These are phyloP conservation scores for Beauveria rudraprayagi DNA, from an alignment of 2,329 filamentous ascomycete genomes.

Conservation along the genomic window DNA sequence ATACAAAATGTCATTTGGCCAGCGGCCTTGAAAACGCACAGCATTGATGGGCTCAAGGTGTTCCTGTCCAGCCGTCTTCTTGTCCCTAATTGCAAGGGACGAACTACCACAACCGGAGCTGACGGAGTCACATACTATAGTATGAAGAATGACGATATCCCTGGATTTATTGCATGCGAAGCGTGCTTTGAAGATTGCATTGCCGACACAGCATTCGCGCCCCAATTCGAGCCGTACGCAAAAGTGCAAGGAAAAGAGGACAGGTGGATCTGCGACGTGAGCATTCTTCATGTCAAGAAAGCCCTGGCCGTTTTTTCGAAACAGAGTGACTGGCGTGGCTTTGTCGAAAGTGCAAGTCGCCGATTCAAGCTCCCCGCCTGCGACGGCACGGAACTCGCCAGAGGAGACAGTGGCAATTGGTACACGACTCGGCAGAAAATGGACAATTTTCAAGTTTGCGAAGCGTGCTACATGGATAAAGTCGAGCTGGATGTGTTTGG, in stretches of 20 bases:
- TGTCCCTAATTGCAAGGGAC: constrained; percentile 24
- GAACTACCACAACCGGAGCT: constrained; percentile 12
- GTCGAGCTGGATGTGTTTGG: constrained; percentile 23
- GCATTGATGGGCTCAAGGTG: constrained; percentile 17
- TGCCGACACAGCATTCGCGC: constrained; percentile 21
- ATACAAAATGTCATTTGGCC: constrained; percentile 28
- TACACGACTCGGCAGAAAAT: constrained; percentile 18
- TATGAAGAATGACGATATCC: constrained; percentile 20
- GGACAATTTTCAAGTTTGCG: constrained; percentile 23
- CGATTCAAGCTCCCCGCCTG: constrained; percentile 21
- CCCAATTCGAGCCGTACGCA: constrained; percentile 20
- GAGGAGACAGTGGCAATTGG: constrained; percentile 19
- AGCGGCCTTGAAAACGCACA: constrained; percentile 20
- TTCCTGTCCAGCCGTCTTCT: constrained; percentile 22
- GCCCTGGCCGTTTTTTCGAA: constrained; percentile 15
- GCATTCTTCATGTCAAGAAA: constrained; percentile 19
- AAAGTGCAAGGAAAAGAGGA: constrained; percentile 19
- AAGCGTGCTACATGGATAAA: constrained; percentile 28
- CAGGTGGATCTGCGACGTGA: constrained; percentile 27
- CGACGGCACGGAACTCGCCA: constrained; percentile 19
- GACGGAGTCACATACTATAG: constrained; percentile 27
- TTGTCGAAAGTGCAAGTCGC: constrained; percentile 17
- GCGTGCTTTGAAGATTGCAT: constrained; percentile 30
- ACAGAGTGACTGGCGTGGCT: constrained; percentile 23
- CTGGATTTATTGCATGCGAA: constrained; percentile 29